Conservation (phyloP, 2,329 filamentous ascomycete genomes). For the Botrytis fragariae region DNA sequence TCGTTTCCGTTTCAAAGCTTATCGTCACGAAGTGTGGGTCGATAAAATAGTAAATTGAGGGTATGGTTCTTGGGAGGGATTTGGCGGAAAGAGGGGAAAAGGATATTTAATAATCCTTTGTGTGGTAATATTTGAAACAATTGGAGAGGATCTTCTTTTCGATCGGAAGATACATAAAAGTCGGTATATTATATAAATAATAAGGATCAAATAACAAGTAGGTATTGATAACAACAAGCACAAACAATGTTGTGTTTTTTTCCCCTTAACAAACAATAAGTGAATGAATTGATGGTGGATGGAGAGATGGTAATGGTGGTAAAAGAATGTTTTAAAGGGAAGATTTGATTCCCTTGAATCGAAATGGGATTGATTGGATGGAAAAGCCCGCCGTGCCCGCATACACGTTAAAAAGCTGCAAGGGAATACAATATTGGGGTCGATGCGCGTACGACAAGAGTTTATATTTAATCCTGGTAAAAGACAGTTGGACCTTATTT, state of each 20-base stretch:
- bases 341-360: not conserved
- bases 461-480: not conserved
- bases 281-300: not conserved
- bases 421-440: constrained; percentile 9
- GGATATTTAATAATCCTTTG: not conserved
- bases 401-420: not conserved
- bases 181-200: not conserved
- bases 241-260: not conserved
- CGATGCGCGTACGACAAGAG: constrained; percentile 9
- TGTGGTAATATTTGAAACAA: not conserved
- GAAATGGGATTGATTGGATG: not conserved
- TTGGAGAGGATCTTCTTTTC: not conserved
- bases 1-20: constrained; percentile 21
- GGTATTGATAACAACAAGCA: not conserved
- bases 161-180: not conserved
- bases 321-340: not conserved
- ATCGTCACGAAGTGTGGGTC: constrained; percentile 18
- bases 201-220: not conserved
- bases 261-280: not conserved
- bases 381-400: not conserved
- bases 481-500: not conserved
- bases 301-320: not conserved
- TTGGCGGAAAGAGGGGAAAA: not conserved
- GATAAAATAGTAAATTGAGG: constrained; percentile 7
- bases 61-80: not conserved